A percentile compares a stretch with the other conserved stretches of the same genome.
Conservation (phyloP, 345 rosid genomes). For the Eucalyptus brandiana region DNA sequence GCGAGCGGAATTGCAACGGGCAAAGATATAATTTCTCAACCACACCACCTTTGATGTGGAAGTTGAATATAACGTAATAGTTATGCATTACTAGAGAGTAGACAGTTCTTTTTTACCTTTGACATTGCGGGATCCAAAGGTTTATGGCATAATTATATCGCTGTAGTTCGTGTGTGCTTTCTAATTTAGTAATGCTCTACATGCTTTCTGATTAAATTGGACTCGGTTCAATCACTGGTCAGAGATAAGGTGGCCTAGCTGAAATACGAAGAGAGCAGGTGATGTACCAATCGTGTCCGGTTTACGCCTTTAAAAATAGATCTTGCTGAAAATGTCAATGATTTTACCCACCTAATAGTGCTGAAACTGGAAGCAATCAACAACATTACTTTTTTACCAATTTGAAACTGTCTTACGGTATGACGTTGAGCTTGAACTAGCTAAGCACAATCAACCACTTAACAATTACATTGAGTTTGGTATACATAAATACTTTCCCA, state of each 20-base stretch:
- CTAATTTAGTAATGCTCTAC: not conserved
- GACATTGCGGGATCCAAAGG: not conserved
- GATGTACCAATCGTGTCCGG: not conserved
- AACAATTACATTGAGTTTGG: not conserved
- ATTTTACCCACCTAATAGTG: not conserved
- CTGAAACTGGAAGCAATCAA: too few species aligned
- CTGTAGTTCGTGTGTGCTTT: not conserved
- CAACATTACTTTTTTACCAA: too few species aligned
- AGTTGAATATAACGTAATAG: too few species aligned
- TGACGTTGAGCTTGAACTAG: too few species aligned
- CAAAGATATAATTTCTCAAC: too few species aligned
- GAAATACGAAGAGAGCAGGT: not conserved
- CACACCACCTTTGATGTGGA: too few species aligned
- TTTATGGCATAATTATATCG: not conserved
- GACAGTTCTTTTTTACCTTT: not conserved
- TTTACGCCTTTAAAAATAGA: not conserved
- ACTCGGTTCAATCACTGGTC: not conserved
- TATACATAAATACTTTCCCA: not conserved
- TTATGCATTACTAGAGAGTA: too few species aligned
- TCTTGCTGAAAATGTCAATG: not conserved
- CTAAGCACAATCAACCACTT: too few species aligned
- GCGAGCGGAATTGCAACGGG: slow-evolving; percentile 29
- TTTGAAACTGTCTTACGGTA: not conserved
- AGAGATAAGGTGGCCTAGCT: not conserved
- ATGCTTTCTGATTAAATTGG: not conserved